Percentiles rank a stretch among this genome's conserved stretches.
phyloP scores from a whole-genome alignment of 352 stramenopile species.

The Pelagophyceae sp. region DNA sequence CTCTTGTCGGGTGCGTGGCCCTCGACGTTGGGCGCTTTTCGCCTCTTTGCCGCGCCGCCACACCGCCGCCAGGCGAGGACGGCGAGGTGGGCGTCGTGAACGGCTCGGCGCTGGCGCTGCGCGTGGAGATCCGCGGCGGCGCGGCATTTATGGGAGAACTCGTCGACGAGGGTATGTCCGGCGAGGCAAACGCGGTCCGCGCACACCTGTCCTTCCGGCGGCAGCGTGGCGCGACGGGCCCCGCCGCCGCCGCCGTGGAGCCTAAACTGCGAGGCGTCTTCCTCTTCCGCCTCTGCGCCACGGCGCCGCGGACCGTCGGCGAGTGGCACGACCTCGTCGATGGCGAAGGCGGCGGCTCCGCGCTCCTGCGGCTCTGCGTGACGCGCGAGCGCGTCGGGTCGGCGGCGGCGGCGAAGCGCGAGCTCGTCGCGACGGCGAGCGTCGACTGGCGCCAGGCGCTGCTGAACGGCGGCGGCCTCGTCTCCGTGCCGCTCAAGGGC shows the following conservation, averaged over 20 bases:
- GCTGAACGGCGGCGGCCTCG: neutral
- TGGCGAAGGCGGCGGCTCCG: neutral
- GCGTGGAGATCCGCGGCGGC: slow-evolving; percentile 18
- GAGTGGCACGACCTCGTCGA: slow-evolving; percentile 16
- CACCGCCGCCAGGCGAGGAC: neutral
- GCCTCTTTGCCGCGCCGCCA: too few relatives aligned
- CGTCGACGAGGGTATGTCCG: neutral
- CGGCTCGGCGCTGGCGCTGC: neutral
- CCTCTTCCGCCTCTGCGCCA: slow-evolving; percentile 7
- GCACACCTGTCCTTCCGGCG: slow-evolving; percentile 18
- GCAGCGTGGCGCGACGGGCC: neutral
- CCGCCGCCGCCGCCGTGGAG: slow-evolving; percentile 16
- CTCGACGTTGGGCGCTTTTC: neutral
- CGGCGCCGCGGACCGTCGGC: neutral
- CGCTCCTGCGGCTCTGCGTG: neutral
- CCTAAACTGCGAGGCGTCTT: slow-evolving; percentile 15
- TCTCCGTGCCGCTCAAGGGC: slow-evolving; percentile 8
- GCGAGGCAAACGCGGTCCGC: neutral
- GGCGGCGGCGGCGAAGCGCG: neutral
- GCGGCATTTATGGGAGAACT: slow-evolving; percentile 23
- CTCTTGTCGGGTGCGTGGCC: neutral
- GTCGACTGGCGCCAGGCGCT: slow-evolving; percentile 25
- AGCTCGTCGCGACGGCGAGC: slow-evolving; percentile 21
- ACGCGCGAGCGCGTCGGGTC: slow-evolving; percentile 16
- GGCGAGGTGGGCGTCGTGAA: neutral